phyloP scores from a whole-genome alignment of 192 early-diverging fungal genomes.

The Physocladia obscura region DNA sequence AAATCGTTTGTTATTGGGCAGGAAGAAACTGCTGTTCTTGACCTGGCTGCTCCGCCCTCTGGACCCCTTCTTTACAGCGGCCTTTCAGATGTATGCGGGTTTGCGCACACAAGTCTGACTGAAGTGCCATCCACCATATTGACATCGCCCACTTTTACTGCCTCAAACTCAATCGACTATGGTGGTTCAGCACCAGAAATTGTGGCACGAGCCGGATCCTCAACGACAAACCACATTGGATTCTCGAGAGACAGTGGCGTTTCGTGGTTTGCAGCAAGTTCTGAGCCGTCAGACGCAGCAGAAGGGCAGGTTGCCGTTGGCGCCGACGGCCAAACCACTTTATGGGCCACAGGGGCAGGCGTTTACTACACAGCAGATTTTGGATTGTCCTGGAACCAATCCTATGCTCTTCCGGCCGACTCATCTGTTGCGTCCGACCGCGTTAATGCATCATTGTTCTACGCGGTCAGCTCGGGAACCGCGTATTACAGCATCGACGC shows the following conservation, averaged over 20 bases:
- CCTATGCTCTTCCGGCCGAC: background rate
- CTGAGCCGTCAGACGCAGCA: background rate
- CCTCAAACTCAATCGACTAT: background rate
- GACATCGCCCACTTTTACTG: background rate
- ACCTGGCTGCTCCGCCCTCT: background rate
- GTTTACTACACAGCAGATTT: background rate
- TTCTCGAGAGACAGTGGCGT: background rate
- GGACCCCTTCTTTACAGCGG: background rate
- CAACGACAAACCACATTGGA: background rate
- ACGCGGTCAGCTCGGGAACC: constrained; percentile 20
- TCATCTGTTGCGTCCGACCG: constrained; percentile 27
- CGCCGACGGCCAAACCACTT: background rate
- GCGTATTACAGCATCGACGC: constrained; percentile 20
- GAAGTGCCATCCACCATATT: background rate
- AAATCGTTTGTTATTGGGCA: background rate
- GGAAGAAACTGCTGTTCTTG: background rate
- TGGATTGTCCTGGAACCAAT: background rate
- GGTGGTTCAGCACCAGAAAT: background rate
- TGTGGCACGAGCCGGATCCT: background rate
- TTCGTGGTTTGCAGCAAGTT: background rate
- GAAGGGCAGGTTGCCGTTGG: background rate
- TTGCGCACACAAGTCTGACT: background rate
- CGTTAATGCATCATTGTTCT: constrained; percentile 27
- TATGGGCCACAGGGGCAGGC: background rate
- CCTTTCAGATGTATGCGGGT: background rate